A percentile compares a stretch with the other conserved stretches of the same genome.
Conservation (phyloP, 345 rosid genomes). For the Rhodamnia rubescens region DNA sequence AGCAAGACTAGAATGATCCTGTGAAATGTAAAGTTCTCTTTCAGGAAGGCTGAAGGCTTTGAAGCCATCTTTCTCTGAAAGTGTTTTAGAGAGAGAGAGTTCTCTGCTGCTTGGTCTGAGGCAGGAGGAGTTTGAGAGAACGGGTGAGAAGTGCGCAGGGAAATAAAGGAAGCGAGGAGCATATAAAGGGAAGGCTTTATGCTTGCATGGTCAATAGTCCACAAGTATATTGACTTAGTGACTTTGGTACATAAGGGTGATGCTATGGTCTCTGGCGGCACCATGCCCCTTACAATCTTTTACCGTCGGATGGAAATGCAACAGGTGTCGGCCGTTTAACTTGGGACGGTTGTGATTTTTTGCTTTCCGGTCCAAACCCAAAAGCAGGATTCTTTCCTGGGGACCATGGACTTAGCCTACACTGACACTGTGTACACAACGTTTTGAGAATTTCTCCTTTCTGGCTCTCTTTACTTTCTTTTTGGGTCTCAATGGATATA, state of each 20-base stretch:
- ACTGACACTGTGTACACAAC: background rate
- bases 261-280: background rate
- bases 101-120: background rate
- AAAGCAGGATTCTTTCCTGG: background rate
- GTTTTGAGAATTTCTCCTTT: background rate
- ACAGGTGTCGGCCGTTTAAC: background rate
- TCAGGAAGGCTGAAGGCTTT: slow-evolving; percentile 19
- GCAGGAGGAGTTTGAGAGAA: slow-evolving; percentile 13
- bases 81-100: background rate
- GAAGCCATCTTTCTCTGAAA: background rate
- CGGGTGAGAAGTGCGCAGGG: slow-evolving; percentile 16
- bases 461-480: background rate
- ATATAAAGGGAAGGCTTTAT: slow-evolving; percentile 56
- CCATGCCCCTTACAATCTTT: background rate
- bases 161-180: slow-evolving; percentile 32
- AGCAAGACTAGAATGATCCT: slow-evolving; percentile 41
- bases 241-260: background rate
- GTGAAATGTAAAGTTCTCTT: slow-evolving; percentile 31
- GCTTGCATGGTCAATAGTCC: slow-evolving; percentile 32
- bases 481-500: background rate
- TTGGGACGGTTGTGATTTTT: background rate
- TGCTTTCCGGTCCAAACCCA: background rate
- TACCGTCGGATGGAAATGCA: background rate
- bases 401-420: background rate
- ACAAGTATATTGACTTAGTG: background rate